Evolutionary conservation across 805 yeast species (phyloP).

Genomic region (Wickerhamia fluorescens): DNA sequence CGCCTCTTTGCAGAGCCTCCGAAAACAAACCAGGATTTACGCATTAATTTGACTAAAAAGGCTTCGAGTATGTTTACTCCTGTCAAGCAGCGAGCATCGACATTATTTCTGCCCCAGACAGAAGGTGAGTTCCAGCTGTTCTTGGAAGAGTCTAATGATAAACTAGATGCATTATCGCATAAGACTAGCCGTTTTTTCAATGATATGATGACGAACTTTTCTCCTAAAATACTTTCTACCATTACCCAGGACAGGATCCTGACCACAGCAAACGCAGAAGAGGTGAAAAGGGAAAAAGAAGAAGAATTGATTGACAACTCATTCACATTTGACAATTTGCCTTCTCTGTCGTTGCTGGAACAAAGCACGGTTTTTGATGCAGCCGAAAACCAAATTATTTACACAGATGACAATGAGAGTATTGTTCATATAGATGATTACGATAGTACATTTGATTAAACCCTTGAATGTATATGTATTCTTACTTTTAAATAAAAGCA

Average conservation of each 20-base stretch:
- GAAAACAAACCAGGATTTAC: too few species aligned
- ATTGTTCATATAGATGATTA: slow-evolving; percentile 20
- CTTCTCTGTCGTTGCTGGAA: slow-evolving; percentile 2
- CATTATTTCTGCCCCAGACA: slow-evolving; percentile 3
- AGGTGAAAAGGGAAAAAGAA: slow-evolving; percentile 1
- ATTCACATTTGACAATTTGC: slow-evolving; percentile 20
- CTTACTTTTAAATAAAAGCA: neutral
- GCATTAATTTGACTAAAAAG: too few species aligned
- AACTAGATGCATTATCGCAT: slow-evolving; percentile 12
- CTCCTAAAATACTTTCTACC: too few species aligned
- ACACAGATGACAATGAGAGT: neutral
- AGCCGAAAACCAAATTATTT: neutral
- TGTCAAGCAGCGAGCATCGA: slow-evolving; percentile 6
- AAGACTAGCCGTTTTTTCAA: slow-evolving; percentile 21
- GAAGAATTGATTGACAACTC: slow-evolving; percentile 18
- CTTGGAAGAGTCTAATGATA: slow-evolving; percentile 4
- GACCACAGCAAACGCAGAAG: too few species aligned
- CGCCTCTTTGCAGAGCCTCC: too few species aligned
- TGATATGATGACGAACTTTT: slow-evolving; percentile 16
- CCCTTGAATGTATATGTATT: neutral
- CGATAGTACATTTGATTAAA: slow-evolving; percentile 10
- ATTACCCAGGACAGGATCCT: slow-evolving; percentile 12
- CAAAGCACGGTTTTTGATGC: too few species aligned
- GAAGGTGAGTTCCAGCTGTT: neutral
- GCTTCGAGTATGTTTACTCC: slow-evolving; percentile 15